Evolutionary conservation across 352 stramenopile species (phyloP).

Genomic region (Phytophthora tentaculata): DNA sequence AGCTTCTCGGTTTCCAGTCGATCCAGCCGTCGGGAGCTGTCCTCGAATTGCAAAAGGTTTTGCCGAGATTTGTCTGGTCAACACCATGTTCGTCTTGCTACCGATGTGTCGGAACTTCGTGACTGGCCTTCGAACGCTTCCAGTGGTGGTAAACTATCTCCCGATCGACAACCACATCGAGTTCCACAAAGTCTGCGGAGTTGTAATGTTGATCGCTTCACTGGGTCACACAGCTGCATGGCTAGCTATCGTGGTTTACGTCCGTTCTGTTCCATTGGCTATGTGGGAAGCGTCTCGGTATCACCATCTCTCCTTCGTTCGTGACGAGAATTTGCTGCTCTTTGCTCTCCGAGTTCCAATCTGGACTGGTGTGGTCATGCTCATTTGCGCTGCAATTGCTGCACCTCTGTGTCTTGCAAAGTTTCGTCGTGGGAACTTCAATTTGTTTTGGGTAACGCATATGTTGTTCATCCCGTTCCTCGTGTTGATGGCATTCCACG

Average conservation of each 20-base stretch:
- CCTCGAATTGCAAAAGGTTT: slow-evolving; percentile 71
- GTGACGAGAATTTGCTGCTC: slow-evolving; percentile 51
- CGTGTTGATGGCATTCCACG: slow-evolving; percentile 65
- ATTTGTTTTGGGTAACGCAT: slow-evolving; percentile 74
- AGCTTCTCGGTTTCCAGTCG: slow-evolving; percentile 40
- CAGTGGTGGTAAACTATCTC: slow-evolving; percentile 56
- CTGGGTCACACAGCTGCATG: slow-evolving; percentile 60
- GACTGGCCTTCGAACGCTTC: slow-evolving; percentile 48
- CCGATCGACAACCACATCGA: slow-evolving; percentile 72
- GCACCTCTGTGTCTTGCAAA: slow-evolving; percentile 52
- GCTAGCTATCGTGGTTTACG: slow-evolving; percentile 63
- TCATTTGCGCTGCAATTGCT: slow-evolving; percentile 57
- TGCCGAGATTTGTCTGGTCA: slow-evolving; percentile 75
- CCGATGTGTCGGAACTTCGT: slow-evolving; percentile 81
- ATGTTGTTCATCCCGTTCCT: slow-evolving; percentile 74
- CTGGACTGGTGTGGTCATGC: slow-evolving; percentile 70
- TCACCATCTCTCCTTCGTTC: slow-evolving; percentile 55
- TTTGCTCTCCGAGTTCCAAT: slow-evolving; percentile 59
- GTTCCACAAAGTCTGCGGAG: slow-evolving; percentile 79
- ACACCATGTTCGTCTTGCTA: slow-evolving; percentile 76
- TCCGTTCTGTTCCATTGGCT: slow-evolving; percentile 39
- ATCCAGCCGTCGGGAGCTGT: slow-evolving; percentile 60
- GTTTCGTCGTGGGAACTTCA: slow-evolving; percentile 66
- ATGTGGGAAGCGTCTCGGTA: slow-evolving; percentile 58
- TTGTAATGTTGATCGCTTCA: slow-evolving; percentile 69